Conservation (phyloP, 2,329 filamentous ascomycete species). For the Emmonsiellopsis sp. region DNA sequence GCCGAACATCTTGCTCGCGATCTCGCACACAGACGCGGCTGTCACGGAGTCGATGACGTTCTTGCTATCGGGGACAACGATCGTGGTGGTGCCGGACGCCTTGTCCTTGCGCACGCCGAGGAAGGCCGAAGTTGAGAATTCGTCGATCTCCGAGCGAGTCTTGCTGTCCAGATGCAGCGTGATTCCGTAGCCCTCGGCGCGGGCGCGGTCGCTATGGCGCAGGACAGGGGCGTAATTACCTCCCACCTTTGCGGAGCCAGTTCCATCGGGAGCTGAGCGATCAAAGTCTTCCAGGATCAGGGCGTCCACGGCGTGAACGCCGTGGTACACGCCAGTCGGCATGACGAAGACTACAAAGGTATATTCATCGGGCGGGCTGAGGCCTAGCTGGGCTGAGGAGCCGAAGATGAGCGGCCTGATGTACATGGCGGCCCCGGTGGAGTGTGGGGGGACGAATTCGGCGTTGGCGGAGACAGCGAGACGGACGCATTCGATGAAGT, state of each 20-base stretch:
- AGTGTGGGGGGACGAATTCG: constrained; percentile 80
- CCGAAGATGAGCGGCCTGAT: constrained; percentile 84
- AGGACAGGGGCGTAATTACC: constrained; percentile 94
- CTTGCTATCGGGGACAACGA: constrained; percentile 79
- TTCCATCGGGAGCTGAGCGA: constrained; percentile 82
- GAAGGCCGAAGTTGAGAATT: constrained; percentile 93
- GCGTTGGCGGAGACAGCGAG: constrained; percentile 82
- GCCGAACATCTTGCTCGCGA: constrained; percentile 62
- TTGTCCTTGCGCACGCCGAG: constrained; percentile 63
- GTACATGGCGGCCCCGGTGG: constrained; percentile 85
- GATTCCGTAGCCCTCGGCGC: constrained; percentile 76
- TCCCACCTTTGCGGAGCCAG: constrained; percentile 84
- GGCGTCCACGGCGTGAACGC: constrained; percentile 74
- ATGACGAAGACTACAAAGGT: constrained; percentile 83
- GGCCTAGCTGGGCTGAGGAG: constrained; percentile 73
- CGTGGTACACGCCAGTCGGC: constrained; percentile 91
- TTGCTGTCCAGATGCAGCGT: constrained; percentile 87
- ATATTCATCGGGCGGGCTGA: constrained; percentile 84
- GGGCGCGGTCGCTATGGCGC: constrained; percentile 73
- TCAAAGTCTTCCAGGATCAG: constrained; percentile 90
- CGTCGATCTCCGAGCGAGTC: constrained; percentile 75
- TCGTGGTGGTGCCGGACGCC: constrained; percentile 47
- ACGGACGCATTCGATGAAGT: constrained; percentile 67
- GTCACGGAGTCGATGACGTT: constrained; percentile 85
- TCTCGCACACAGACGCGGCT: constrained; percentile 64